Evolutionary conservation across 768 basidiomycete genomes (phyloP).

Genomic region (Tulasnella sp.): DNA sequence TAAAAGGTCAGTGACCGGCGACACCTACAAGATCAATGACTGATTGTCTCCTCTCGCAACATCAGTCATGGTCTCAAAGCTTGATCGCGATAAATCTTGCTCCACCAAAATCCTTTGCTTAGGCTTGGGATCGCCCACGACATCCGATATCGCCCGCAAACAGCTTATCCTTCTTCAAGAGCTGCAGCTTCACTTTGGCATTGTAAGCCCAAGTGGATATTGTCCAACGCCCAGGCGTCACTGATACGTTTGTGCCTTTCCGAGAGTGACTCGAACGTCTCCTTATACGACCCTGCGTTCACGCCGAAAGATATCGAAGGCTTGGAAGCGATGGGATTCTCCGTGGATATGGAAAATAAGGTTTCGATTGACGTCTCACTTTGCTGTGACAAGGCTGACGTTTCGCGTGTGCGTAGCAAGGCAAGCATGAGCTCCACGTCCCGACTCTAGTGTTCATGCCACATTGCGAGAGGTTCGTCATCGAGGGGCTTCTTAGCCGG

Average conservation of each 20-base stretch:
- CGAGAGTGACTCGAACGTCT: slow-evolving; percentile 26
- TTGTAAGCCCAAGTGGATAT: too few species aligned
- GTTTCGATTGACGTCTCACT: too few species aligned
- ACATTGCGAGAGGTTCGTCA: slow-evolving; percentile 62
- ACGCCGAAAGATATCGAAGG: slow-evolving; percentile 46
- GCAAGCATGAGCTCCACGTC: slow-evolving; percentile 25
- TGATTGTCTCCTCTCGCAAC: too few species aligned
- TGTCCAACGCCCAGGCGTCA: too few species aligned
- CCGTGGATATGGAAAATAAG: slow-evolving; percentile 13
- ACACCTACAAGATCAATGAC: too few species aligned
- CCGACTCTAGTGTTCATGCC: slow-evolving; percentile 69
- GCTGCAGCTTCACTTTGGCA: too few species aligned
- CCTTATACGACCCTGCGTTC: slow-evolving; percentile 63
- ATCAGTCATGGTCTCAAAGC: too few species aligned
- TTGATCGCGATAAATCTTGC: too few species aligned
- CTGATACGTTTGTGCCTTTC: too few species aligned
- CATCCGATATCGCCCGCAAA: slow-evolving; percentile 48
- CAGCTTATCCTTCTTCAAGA: slow-evolving; percentile 34
- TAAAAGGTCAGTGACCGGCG: too few species aligned
- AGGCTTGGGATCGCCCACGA: slow-evolving; percentile 57
- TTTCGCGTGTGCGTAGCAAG: slow-evolving; percentile 28
- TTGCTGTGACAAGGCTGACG: too few species aligned
- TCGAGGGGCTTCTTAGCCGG: slow-evolving; percentile 43
- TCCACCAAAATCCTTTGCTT: slow-evolving; percentile 38
- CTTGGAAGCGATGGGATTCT: slow-evolving; percentile 33